Evolutionary conservation across 768 basidiomycete genomes (phyloP).

Genomic region (Trametes elegans): DNA sequence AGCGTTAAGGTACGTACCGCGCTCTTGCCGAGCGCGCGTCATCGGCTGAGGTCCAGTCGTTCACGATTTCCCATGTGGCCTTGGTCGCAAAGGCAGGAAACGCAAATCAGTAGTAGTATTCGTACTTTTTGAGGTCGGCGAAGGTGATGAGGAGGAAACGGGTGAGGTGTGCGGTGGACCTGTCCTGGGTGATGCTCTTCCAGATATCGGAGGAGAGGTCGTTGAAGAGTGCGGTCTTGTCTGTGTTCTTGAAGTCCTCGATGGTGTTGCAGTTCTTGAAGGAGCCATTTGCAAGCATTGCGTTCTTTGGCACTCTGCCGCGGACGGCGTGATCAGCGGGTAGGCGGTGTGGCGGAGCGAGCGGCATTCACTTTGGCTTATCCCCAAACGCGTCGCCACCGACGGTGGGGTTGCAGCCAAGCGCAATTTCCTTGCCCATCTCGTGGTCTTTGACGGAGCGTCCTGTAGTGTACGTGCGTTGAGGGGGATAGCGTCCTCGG

Average conservation of each 20-base stretch:
- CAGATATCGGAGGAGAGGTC: constrained; percentile 67
- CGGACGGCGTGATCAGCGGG: background rate
- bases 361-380: constrained; percentile 43
- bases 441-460: constrained; percentile 72
- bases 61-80: constrained; percentile 84
- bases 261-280: constrained; percentile 97
- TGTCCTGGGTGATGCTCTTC: constrained; percentile 53
- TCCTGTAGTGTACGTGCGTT: constrained; percentile 70
- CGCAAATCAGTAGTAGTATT: constrained; percentile 97
- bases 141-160: constrained; percentile 89
- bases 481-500: constrained; percentile 66
- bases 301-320: constrained; percentile 44
- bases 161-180: constrained; percentile 57
- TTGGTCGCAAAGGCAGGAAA: constrained; percentile 91
- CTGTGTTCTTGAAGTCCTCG: constrained; percentile 88
- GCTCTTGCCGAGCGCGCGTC: constrained; percentile 41
- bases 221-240: constrained; percentile 90
- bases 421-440: constrained; percentile 67
- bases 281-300: constrained; percentile 56
- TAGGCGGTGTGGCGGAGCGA: background rate
- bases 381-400: constrained; percentile 64
- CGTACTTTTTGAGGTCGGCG: constrained; percentile 97
- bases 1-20: constrained; percentile 33
- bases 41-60: constrained; percentile 56
- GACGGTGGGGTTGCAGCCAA: constrained; percentile 66